Base-by-base conservation (phyloP, 2,329 filamentous ascomycete species). In the Sphaerostilbella broomeana region DNA sequence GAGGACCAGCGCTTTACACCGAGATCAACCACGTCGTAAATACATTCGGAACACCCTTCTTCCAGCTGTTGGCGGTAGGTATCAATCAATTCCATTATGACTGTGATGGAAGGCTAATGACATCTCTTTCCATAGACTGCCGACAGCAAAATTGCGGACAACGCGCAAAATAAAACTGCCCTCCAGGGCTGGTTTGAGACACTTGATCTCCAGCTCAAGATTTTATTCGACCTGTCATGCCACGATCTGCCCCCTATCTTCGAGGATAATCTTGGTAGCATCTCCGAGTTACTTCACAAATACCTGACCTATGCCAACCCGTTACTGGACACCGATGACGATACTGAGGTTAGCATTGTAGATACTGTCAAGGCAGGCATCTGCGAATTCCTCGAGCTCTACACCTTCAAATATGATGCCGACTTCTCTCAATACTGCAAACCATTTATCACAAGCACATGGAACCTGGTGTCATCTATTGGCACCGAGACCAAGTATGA, bases 21-120 rank as follows among this genome's bases (percentile, higher is more conserved):
- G 92, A 98, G 65, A 94, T 98, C 68, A 92, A 95, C 63, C 92
- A 98, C 67, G 94, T 98, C 41, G 75, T 98, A 37, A 69, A 70
- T 45, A 87, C 81, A 42, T 97, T 98, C 61, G 85, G 86, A 43
- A 69, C 76, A 26, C 84, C 92, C 0, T 97, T 94, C 60, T 72
- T 97, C 40, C 73, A 77, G 40, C 73, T 97, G 45, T 78, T 95
- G 51, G 75, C 78, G 53, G 83, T 86, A 70, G 59, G 69, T 58
- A 6, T 26, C 11, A 5, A 16, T 12, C 5, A 11, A 11, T 13
- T 12, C 18, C 7, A 1, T 17, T 4, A 8, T 30, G 29, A 7
- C 3, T 6, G 12, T 6, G 30, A 4, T 20, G 20, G 22, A 15
- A 30, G 33, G 5, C 52, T 55, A 37, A 60, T 38, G 15, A 18